Evolutionary conservation across 2,329 filamentous ascomycete species (phyloP), one percentile per base, ranked within the genome.

Genomic region (Microdochium nivale): DNA sequence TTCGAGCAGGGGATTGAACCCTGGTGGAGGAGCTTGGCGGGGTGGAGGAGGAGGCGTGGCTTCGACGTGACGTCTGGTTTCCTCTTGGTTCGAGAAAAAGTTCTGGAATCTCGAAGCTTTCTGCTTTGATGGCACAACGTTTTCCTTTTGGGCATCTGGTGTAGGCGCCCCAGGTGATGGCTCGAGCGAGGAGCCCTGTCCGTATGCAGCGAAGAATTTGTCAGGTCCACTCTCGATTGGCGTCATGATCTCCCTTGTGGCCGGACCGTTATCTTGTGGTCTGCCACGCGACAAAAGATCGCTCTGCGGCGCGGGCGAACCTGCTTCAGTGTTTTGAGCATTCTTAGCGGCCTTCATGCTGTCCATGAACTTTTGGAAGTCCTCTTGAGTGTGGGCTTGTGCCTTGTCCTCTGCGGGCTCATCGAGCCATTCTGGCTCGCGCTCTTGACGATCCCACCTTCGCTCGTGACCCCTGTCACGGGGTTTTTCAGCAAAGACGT

Each of bases 351-450:
- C 84, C 67, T 88, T 92, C 90, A 95, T 95, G 56, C 79, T 80
- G 60, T 95, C 89, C 77, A 96, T 96, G 83, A 92, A 96, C 59
- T 88, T 88, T 70, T 95, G 86, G 67, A 96, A 95, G 58, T 96
- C 91, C 63, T 95, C 90, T 61, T 89, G 86, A 1, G 90, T 96
- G 60, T 89, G 87, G 4, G 78, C 80, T 60, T 86, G 81, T 33
- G 79, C 73, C 60, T 86, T 82, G 49, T 88, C 86, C 53, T 86
- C 84, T 23, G 77, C 77, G 16, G 83, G 82, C 53, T 85, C 79
- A 63, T 95, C 90, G 67, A 96, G 77, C 92, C 91, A 96, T 68
- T 96, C 91, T 4, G 92, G 91, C 49, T 95, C 89, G 57, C 88
- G 84, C 64, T 95, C 90, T 57, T 79, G 71, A 53, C 78, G 72